A percentile compares a stretch with the other conserved stretches of the same genome.
Conservation (phyloP, 2,329 filamentous ascomycete genomes). For the Sclerotiophoma versabilis region DNA sequence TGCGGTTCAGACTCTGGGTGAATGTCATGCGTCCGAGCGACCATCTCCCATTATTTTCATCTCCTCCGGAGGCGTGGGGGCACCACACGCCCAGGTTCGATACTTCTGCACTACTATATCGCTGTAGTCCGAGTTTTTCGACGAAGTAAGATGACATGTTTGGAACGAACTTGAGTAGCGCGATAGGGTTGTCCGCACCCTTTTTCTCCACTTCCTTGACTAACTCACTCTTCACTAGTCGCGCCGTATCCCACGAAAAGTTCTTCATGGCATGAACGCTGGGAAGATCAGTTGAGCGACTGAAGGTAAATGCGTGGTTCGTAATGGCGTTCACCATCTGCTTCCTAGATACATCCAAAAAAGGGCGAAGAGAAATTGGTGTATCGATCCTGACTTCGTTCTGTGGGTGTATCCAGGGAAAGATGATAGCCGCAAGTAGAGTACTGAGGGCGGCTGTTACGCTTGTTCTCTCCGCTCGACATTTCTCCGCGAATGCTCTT, state of each 20-base stretch:
- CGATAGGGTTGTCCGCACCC: constrained; percentile 42
- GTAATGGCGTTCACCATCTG: constrained; percentile 40
- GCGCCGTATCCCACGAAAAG: constrained; percentile 32
- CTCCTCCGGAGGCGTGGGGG: not conserved
- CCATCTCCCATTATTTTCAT: constrained; percentile 15
- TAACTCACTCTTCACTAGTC: constrained; percentile 24
- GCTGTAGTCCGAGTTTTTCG: constrained; percentile 49
- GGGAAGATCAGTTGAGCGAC: too few relatives aligned
- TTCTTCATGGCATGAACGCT: not conserved
- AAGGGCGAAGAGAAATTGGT: constrained; percentile 50
- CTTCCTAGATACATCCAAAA: constrained; percentile 37
- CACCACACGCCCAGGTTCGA: constrained; percentile 55
- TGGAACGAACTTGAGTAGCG: constrained; percentile 52
- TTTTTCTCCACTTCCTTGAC: constrained; percentile 25
- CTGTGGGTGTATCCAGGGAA: constrained; percentile 38
- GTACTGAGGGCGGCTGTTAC: constrained; percentile 53
- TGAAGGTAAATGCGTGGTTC: not conserved
- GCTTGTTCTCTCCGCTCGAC: constrained; percentile 50
- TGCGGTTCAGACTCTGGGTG: constrained; percentile 53
- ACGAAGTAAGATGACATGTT: constrained; percentile 50
- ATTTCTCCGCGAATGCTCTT: constrained; percentile 38
- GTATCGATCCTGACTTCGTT: constrained; percentile 43
- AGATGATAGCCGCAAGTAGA: constrained; percentile 49
- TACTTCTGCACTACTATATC: constrained; percentile 53
- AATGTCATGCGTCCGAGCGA: constrained; percentile 53